Base-by-base conservation (phyloP, 305 asterid genomes). In the Rubia tinctorum region DNA sequence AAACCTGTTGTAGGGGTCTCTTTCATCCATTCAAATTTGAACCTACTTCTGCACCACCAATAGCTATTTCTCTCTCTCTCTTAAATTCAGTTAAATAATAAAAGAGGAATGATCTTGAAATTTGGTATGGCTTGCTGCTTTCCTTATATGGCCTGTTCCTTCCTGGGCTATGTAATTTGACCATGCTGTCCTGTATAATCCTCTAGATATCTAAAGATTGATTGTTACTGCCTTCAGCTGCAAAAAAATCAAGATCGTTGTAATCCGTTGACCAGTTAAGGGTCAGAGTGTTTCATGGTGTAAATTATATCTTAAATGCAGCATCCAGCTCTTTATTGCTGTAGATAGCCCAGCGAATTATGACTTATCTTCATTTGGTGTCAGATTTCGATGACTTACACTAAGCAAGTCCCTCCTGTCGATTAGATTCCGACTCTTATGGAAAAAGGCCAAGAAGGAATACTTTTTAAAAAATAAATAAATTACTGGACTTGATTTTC, bases 211-310 rank as follows among this genome's bases (percentile, higher is more conserved):
- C 8, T 37, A 25, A 22, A 74, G 25, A 12, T 23, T 61, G 73
- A 67, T 5, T 39, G 17, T 72, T 72, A 9, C 59, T 20, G 43
- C 13, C 30, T 72, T 18, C 43, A 22, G 49, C 60, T 72, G 62
- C 25, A 56, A 20, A 58, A 5, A 58, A 8, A 20, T 58, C 30
- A 58, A 58, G 17, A 25, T 64, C 53, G 25, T 15, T 34, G 40
- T 25, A 2, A 14, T 37, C 63, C 20, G 11, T 39, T 13, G 66
- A 66, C 22, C 27, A 27, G 63, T 11, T 18, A 14, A 42, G 25
- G 63, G 27, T 71, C 43, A 13, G 9, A 20, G 11, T 42, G 56
- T 17, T 2, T 71, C 23, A 42, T 39, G 25, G 7, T 37, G 42
- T 14, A 45, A 5, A 15, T 43, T 25, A 8, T 2, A 23, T 40